Percentiles rank a stretch among this genome's conserved stretches.
phyloP scores from a whole-genome alignment of 352 stramenopile species.

The Saprolegnia parasitica region DNA sequence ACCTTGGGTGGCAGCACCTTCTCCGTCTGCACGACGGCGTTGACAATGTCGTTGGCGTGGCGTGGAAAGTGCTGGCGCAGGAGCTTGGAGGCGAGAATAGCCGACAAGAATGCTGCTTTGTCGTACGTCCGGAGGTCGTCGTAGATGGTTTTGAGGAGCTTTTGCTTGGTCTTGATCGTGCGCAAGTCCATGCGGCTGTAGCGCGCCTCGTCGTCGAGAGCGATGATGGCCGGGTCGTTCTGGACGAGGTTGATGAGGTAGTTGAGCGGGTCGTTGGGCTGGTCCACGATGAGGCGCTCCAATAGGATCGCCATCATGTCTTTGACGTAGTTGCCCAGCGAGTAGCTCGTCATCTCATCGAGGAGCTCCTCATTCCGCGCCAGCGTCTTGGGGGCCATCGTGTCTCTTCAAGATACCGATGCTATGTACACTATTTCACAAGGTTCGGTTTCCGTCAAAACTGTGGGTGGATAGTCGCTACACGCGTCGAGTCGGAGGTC shows the following conservation, averaged over 20 bases:
- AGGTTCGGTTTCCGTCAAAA: too few relatives aligned
- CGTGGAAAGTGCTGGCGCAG: slow-evolving; percentile 47
- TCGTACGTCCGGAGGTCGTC: background rate
- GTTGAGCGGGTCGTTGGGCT: slow-evolving; percentile 61
- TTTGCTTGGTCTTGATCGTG: slow-evolving; percentile 56
- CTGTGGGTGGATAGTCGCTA: too few relatives aligned
- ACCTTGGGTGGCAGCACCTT: slow-evolving; percentile 39
- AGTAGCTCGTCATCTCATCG: slow-evolving; percentile 57
- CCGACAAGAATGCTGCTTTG: background rate
- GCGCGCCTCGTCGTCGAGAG: slow-evolving; percentile 41
- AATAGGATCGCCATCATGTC: slow-evolving; percentile 62
- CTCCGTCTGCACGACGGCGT: slow-evolving; percentile 38
- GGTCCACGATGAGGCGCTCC: slow-evolving; percentile 48
- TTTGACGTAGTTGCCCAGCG: slow-evolving; percentile 51
- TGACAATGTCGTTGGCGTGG: slow-evolving; percentile 57
- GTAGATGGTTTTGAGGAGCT: slow-evolving; percentile 35
- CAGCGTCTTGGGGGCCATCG: slow-evolving; percentile 2
- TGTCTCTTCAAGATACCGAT: background rate
- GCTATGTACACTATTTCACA: too few relatives aligned
- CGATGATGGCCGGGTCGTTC: slow-evolving; percentile 49
- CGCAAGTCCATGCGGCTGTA: slow-evolving; percentile 54
- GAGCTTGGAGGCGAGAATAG: slow-evolving; percentile 22
- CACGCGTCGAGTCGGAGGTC: too few relatives aligned
- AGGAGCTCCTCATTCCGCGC: slow-evolving; percentile 36
- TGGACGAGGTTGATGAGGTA: slow-evolving; percentile 58